These are phyloP conservation scores for Coemansia sp. DNA, from an alignment of 192 early-diverging fungal genomes.

Conservation along the genomic window DNA sequence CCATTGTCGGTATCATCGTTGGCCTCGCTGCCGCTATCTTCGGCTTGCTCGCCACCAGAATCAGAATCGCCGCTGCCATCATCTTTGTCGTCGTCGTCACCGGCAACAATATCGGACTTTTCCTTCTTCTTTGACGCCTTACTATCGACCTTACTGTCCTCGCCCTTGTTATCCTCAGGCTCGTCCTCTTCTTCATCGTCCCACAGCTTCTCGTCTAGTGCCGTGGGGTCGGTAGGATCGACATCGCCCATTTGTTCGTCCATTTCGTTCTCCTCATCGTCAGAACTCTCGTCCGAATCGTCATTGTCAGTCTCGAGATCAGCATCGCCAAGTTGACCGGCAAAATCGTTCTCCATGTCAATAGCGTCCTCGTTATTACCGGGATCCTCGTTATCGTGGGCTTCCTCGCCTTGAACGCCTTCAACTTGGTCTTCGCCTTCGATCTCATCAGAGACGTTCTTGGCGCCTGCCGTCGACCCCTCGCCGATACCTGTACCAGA, in stretches of 20 bases:
- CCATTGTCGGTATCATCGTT: constrained; percentile 30
- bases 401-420: constrained; percentile 78
- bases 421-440: constrained; percentile 97
- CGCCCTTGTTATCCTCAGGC: constrained; percentile 51
- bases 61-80: constrained; percentile 37
- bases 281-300: constrained; percentile 64
- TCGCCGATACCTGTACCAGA: constrained; percentile 89
- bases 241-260: constrained; percentile 94
- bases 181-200: constrained; percentile 70
- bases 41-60: constrained; percentile 12
- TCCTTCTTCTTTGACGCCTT: constrained; percentile 49
- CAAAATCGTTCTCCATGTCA: constrained; percentile 97
- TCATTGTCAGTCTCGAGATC: constrained; percentile 77
- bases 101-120: constrained; percentile 54
- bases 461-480: constrained; percentile 80
- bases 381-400: constrained; percentile 58
- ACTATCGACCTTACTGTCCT: constrained; percentile 57
- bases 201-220: constrained; percentile 98
- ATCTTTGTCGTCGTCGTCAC: constrained; percentile 48
- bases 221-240: constrained; percentile 82
- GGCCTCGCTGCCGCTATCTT: constrained; percentile 32
- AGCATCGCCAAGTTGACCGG: constrained; percentile 90
- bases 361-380: constrained; percentile 85
- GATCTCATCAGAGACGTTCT: constrained; percentile 97
- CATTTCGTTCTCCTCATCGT: constrained; percentile 71